Base-by-base conservation (phyloP, 1,284 basidiomycete genomes). In the Pseudozyma sp. region DNA sequence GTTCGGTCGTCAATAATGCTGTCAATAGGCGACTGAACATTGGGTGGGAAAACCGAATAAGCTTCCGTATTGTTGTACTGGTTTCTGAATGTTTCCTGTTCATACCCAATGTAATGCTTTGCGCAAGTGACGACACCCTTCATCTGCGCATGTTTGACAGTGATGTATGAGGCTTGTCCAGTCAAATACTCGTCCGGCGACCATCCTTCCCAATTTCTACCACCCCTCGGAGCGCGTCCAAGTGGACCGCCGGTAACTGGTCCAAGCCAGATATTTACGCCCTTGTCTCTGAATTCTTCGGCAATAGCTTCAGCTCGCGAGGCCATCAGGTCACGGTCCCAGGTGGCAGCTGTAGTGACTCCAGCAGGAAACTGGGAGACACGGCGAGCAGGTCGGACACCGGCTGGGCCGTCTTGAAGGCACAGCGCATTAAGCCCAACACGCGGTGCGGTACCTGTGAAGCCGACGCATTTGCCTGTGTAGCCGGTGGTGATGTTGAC, bases 1-100 rank as follows among this genome's bases (percentile, higher is more conserved):
- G 92, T 93, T 21, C 91, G 87, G 79, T 93, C 92, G 78, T 92
- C 91, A 7, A 93, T 88, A 74, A 93, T 89, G 0, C 90, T 90
- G 5, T 89, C 91, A 54, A 85, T 77, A 10, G 82, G 83, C 21
- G 54, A 45, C 57, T 83, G 82, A n/a, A 55, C 52, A n/a, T 65
- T 45, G 10, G 48, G 54, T 1, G 69, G 61, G 50, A 61, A 79
- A 25, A 77, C 56, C 13, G 34, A 25, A 25, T 65, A 70, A 1
- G 62, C 62, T 40, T 70, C 68, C 18, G 62, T 53, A 21, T 47
- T 36, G 25, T 63, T 70, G 53, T 70, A 63, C 0, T 52, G 65
- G 25, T 73, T 71, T 19, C 81, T 61, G 63, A 52, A 79, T 18
- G 75, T 77, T 40, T 82, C 79, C 55, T 81, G 79, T 53, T 82